Evolutionary conservation across 495 filamentous ascomycete species (phyloP).

Genomic region (Neurospora terricola): DNA sequence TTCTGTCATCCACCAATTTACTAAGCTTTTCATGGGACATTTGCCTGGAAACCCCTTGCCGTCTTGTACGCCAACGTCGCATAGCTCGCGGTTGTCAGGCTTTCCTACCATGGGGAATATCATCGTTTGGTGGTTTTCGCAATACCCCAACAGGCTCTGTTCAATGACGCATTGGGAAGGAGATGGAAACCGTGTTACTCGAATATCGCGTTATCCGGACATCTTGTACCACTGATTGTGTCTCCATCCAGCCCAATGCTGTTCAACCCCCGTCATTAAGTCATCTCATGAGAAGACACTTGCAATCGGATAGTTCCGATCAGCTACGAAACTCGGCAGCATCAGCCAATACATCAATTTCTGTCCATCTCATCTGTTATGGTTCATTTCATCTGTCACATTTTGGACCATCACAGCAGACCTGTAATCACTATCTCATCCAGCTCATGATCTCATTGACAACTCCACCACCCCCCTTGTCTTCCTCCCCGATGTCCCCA

Average conservation of each 20-base stretch:
- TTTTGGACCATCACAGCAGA: not conserved
- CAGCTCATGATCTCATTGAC: not conserved
- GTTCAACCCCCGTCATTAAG: not conserved
- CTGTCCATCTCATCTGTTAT: not conserved
- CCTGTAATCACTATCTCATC: not conserved
- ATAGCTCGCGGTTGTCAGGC: not conserved
- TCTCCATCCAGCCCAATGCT: not conserved
- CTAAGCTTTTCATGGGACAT: not conserved
- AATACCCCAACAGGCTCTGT: not conserved
- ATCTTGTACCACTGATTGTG: not conserved
- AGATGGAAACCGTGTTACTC: not conserved
- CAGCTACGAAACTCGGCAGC: not conserved
- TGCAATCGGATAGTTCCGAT: not conserved
- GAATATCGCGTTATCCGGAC: not conserved
- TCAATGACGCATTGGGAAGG: not conserved
- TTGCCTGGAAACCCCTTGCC: not conserved
- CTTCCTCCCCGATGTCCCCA: not conserved
- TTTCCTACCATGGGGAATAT: not conserved
- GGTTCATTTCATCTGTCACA: not conserved
- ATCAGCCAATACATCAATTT: not conserved
- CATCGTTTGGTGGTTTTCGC: not conserved
- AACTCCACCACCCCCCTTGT: not conserved
- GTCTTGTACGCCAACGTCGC: not conserved
- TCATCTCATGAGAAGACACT: not conserved
- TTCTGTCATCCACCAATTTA: not conserved